Evolutionary conservation across 306 rosid genomes (phyloP).

Genomic region (Prosopis cineraria): DNA sequence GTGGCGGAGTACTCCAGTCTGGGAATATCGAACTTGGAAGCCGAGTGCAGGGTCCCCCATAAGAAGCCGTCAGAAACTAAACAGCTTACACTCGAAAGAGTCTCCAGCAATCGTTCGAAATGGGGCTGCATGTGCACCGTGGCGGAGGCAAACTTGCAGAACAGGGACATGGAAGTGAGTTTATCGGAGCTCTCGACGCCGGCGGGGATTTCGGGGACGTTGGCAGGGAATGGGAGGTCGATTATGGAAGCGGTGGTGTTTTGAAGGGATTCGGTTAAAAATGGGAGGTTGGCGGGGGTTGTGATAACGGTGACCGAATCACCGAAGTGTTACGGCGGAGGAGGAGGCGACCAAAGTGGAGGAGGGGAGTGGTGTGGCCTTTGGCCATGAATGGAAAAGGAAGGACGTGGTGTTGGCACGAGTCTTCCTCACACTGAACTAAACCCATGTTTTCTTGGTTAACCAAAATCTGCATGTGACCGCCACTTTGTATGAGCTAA

Average conservation of each 20-base stretch:
- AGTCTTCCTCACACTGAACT: neutral
- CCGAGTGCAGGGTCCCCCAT: constrained; percentile 57
- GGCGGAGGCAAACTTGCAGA: constrained; percentile 34
- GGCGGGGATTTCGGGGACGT: constrained; percentile 37
- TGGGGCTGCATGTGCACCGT: constrained; percentile 38
- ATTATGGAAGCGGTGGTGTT: constrained; percentile 39
- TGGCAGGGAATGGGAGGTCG: constrained; percentile 36
- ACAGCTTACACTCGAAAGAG: constrained; percentile 41
- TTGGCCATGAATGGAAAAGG: constrained; percentile 60
- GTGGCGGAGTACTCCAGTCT: constrained; percentile 40
- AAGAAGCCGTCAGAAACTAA: constrained; percentile 54
- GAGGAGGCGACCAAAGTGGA: constrained; percentile 49
- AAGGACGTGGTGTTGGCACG: constrained; percentile 25
- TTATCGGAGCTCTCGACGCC: constrained; percentile 47
- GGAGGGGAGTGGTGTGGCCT: constrained; percentile 66
- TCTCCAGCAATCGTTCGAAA: constrained; percentile 39
- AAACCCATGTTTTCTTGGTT: constrained; percentile 27
- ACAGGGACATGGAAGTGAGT: constrained; percentile 39
- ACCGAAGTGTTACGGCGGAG: constrained; percentile 31
- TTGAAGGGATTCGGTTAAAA: constrained; percentile 33
- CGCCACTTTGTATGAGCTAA: neutral
- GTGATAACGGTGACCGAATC: constrained; percentile 46
- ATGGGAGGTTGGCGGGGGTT: constrained; percentile 45
- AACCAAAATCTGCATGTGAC: neutral
- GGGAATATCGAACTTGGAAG: constrained; percentile 41